Evolutionary conservation across 2,329 filamentous ascomycete genomes (phyloP), one percentile per base, ranked within the genome.

Genomic region (Ophiostoma quercus): DNA sequence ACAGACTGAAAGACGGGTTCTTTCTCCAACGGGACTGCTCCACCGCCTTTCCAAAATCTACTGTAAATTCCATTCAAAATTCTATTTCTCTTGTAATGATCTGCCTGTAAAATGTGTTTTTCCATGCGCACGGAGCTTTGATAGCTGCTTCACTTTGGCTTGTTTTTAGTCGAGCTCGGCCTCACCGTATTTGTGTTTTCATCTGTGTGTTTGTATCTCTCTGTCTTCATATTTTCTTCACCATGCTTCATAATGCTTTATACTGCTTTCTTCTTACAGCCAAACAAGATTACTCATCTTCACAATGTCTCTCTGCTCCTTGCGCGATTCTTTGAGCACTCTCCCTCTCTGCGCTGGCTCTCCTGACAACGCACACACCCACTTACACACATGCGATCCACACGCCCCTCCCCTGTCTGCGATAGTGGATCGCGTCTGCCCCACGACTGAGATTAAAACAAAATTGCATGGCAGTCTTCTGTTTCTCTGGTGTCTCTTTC

Each of bases 371-470:
- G 32, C 62, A 65, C 62, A 65, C 62, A 39, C 62, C 62, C 34
- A 39, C 60, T 37, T 39, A 39, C 62, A 37, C 34, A 39, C 60
- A 63, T 39, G 60, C 60, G 62, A 65, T 39, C 62, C 62, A 39
- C 62, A 65, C 62, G 34, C 60, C 43, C 41, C 29, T 57, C 29
- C 47, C 47, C 43, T 67, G 47, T 65, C 19, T 12, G 57, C 57
- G 12, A 62, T 65, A 71, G 72, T 73, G 72, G 72, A 63, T 43
- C 72, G 9, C 12, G 1, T 32, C 57, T 67, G 71, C 69, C 71
- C 72, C 72, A 73, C 67, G 72, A 69, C 57, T 68, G 70, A 72
- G 71, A 73, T 73, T 73, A 73, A 72, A 71, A 71, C 71, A 69
- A 73, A 72, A 72, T 73, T 72, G 54, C 72, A 71, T 63, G 65